Conservation (phyloP, 2,329 filamentous ascomycete species). For the Claviceps paspali region DNA sequence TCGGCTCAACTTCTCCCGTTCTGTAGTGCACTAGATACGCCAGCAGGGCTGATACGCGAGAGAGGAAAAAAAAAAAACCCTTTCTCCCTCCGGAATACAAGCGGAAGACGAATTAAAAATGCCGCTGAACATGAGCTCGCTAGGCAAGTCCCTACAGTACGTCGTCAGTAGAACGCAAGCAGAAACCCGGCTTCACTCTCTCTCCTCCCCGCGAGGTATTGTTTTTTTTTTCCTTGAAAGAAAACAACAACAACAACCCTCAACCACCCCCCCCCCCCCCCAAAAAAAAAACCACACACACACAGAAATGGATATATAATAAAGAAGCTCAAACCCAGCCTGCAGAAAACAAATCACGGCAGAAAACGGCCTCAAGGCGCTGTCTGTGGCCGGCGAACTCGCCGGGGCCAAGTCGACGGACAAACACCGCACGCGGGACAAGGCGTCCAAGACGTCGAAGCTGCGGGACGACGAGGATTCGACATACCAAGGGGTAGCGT, state of each 20-base stretch:
- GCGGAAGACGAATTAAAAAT: too few relatives aligned
- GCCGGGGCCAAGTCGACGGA: neutral
- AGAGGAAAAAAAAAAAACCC: too few relatives aligned
- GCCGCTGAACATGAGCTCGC: neutral
- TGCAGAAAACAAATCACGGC: neutral
- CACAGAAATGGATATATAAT: too few relatives aligned
- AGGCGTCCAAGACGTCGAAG: neutral
- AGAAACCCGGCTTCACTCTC: too few relatives aligned
- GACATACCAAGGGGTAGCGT: too few relatives aligned
- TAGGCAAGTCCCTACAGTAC: neutral
- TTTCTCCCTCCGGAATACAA: too few relatives aligned
- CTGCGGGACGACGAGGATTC: neutral
- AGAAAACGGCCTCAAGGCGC: neutral
- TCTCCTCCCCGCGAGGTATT: neutral
- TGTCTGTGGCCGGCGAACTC: neutral
- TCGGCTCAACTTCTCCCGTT: too few relatives aligned
- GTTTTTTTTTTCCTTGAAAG: neutral
- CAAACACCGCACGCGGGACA: neutral
- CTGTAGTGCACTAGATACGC: too few relatives aligned
- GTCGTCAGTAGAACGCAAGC: neutral
- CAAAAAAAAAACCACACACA: too few relatives aligned
- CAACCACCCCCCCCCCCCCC: too few relatives aligned
- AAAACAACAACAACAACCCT: neutral
- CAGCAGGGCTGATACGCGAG: too few relatives aligned
- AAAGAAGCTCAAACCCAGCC: too few relatives aligned